Percentiles rank a stretch among this genome's conserved stretches.
phyloP scores from a whole-genome alignment of 2,329 filamentous ascomycete species.

The Lachnellula occidentalis region DNA sequence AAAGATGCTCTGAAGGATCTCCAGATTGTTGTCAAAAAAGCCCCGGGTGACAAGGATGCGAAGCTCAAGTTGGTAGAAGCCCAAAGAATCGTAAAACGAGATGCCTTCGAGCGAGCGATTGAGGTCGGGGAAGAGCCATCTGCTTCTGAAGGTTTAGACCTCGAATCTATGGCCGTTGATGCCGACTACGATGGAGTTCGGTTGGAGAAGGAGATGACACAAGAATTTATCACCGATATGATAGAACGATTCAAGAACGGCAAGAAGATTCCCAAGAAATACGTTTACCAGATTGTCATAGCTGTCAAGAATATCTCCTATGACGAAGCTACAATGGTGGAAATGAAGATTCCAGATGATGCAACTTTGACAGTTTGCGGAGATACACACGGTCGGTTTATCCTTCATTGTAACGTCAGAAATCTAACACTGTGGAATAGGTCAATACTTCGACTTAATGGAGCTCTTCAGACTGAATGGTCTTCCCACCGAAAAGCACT shows the following conservation, averaged over 20 bases:
- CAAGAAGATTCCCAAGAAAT: conserved; percentile 94
- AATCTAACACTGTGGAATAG: conserved; percentile 37
- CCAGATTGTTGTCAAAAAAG: conserved; percentile 81
- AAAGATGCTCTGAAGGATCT: conserved; percentile 89
- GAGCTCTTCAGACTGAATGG: conserved; percentile 94
- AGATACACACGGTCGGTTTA: conserved; percentile 78
- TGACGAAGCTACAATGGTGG: conserved; percentile 94
- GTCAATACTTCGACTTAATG: conserved; percentile 96
- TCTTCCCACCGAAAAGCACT: conserved; percentile 75
- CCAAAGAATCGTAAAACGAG: conserved; percentile 86
- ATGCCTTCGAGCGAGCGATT: conserved; percentile 92
- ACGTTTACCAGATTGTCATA: conserved; percentile 93
- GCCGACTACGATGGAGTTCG: conserved; percentile 77
- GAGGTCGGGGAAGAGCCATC: conserved; percentile 90
- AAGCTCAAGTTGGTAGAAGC: conserved; percentile 88
- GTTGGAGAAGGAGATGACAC: conserved; percentile 79
- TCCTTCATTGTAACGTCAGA: background rate
- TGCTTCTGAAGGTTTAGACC: conserved; percentile 81
- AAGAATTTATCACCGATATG: conserved; percentile 98
- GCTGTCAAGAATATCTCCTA: conserved; percentile 86
- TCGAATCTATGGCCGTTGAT: conserved; percentile 81
- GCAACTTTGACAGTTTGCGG: conserved; percentile 88
- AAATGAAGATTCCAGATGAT: conserved; percentile 73
- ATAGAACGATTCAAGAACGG: conserved; percentile 90
- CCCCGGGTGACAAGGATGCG: conserved; percentile 83